Evolutionary conservation across 208 protist genomes (phyloP), one percentile per base, ranked within the genome.

Genomic region (Acanthamoeba healyi): DNA sequence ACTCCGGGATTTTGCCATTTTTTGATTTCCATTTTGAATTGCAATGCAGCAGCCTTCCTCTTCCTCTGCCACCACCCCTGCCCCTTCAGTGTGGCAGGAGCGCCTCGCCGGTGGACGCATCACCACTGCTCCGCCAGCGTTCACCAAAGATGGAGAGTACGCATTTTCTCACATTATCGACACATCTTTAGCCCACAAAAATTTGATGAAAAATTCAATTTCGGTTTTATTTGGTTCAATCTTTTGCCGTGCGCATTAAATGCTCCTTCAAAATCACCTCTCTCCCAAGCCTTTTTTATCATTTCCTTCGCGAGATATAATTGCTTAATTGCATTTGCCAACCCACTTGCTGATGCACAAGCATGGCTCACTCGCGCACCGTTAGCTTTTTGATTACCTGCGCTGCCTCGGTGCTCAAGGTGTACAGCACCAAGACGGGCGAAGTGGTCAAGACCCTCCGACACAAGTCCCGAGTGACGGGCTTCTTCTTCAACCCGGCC

Each of bases 91-190:
- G 42, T 84, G 74, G 74, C 74, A 84, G 42, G 74, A 84, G 24
- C 74, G 74, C 44, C 54, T 84, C 24, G 74, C 74, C 19, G 74
- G 74, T 56, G 74, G 74, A 15, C 74, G 24, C 5, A 84, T 84
- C 74, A 84, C 74, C 17, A 84, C 74, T 7, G 42, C 74, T 24
- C 42, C 74, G 15, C 74, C 74, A 1, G 74, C 74, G 6, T 84
- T 84, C 44, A 84, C 32, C 42, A 84, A 84, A 84, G 74, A 84
- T 84, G 74, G 74, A n/a, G 74, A 84, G 74, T 84, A 84, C 44
- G 74, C 40, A 81, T 10, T 34, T 17, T 38, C 72, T 58, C 12
- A n/a, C 12, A 58, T 58, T 24, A 24, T 56, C 51, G n/a, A n/a
- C n/a, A n/a, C n/a, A n/a, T n/a, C n/a, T n/a, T n/a, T n/a, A n/a